Percentiles rank a stretch among this genome's conserved stretches.
Conservation (phyloP, 2,329 filamentous ascomycete genomes). For the Corynespora cassiicola region DNA sequence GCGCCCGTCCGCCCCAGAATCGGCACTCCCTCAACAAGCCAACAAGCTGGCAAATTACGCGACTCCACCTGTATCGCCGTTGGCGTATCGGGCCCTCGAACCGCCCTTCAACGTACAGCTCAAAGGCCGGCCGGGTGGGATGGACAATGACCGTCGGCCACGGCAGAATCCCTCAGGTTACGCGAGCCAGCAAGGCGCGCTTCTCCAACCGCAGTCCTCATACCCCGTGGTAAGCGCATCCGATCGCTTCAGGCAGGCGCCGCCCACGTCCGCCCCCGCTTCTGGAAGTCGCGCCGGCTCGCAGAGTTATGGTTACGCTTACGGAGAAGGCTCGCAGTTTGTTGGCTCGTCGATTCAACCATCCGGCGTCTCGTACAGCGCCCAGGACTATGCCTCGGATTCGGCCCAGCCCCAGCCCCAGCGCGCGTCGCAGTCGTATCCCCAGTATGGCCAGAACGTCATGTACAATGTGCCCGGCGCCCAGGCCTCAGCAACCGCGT, state of each 20-base stretch:
- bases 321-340: conserved; percentile 62
- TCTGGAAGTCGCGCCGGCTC: conserved; percentile 44
- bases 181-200: conserved; percentile 56
- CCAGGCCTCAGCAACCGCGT: conserved; percentile 52
- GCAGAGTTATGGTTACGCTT: conserved; percentile 57
- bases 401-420: conserved; percentile 59
- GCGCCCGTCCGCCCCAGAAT: conserved; percentile 2
- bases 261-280: conserved; percentile 50
- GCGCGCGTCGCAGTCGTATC: conserved; percentile 58
- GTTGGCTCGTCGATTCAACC: conserved; percentile 61
- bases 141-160: conserved; percentile 78
- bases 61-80: conserved; percentile 69
- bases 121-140: conserved; percentile 65
- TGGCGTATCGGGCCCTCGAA: conserved; percentile 66
- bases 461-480: conserved; percentile 74
- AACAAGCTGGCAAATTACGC: conserved; percentile 72
- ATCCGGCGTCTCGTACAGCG: conserved; percentile 64
- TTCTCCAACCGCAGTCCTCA: conserved; percentile 52
- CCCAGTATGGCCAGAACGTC: conserved; percentile 68
- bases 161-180: conserved; percentile 76
- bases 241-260: conserved; percentile 57
- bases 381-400: conserved; percentile 67
- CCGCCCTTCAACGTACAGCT: conserved; percentile 63
- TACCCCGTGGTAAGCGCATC: conserved; percentile 53
- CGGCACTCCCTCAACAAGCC: too few species aligned